Conservation (phyloP, 169 alveolate genomes). For the Plasmodium vinckei region DNA sequence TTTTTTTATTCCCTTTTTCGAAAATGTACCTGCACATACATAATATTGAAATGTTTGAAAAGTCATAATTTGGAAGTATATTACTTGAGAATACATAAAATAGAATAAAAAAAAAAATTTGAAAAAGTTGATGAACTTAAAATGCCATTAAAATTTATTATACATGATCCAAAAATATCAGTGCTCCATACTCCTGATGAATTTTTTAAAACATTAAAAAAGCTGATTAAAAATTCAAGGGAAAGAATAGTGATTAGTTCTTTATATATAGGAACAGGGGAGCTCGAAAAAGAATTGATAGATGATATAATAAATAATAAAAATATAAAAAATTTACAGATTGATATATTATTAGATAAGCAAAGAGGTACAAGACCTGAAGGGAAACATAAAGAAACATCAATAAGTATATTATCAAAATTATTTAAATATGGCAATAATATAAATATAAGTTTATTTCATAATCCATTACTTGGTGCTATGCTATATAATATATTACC, state of each 20-base stretch:
- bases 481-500: constrained; percentile 76
- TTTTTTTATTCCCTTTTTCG: no score
- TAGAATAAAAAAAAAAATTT: no score
- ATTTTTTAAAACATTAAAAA: constrained; percentile 79
- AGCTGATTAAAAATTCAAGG: constrained; percentile 72
- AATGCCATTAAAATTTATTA: constrained; percentile 76
- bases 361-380: constrained; percentile 77
- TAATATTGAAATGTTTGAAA: no score
- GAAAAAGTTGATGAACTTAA: not conserved
- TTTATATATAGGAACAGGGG: constrained; percentile 82
- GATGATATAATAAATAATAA: constrained; percentile 68
- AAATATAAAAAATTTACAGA: constrained; percentile 69
- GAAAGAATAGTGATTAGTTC: constrained; percentile 81
- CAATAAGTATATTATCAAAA: constrained; percentile 75
- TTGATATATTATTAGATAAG: constrained; percentile 82
- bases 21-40: no score
- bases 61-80: no score
- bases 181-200: constrained; percentile 79
- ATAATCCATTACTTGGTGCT: constrained; percentile 82
- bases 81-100: no score
- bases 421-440: constrained; percentile 57
- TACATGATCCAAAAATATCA: constrained; percentile 75
- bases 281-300: constrained; percentile 79
- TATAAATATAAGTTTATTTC: constrained; percentile 78
- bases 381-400: constrained; percentile 72